phyloP scores from a whole-genome alignment of 192 early-diverging fungal species.

The Gamsiella multidivaricata region DNA sequence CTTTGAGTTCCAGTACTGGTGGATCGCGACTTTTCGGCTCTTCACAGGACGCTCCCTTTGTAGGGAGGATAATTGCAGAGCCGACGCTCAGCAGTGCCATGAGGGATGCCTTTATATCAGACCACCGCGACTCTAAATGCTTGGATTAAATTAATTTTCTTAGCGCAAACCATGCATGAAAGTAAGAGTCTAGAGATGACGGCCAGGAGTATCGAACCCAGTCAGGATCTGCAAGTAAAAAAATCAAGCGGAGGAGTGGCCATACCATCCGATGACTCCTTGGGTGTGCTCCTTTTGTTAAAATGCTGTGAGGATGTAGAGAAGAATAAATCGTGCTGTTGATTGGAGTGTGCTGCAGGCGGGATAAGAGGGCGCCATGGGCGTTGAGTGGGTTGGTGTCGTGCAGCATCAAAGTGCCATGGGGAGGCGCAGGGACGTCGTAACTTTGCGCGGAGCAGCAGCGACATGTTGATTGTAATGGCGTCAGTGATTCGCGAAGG shows the following conservation, averaged over 20 bases:
- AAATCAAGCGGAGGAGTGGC: not conserved
- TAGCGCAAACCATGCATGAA: not conserved
- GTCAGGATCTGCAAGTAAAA: not conserved
- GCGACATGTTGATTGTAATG: slow-evolving; percentile 10
- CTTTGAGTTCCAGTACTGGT: slow-evolving; percentile 30
- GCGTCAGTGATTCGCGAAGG: not conserved
- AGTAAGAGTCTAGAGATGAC: not conserved
- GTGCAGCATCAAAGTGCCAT: not conserved
- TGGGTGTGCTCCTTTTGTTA: not conserved
- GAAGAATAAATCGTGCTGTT: not conserved
- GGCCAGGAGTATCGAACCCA: too few species aligned
- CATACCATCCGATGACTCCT: slow-evolving; percentile 8
- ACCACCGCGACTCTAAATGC: slow-evolving; percentile 42
- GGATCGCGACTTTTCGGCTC: slow-evolving; percentile 7
- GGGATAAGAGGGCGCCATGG: not conserved
- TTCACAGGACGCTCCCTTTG: slow-evolving; percentile 16
- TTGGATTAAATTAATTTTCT: not conserved
- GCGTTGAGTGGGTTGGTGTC: not conserved
- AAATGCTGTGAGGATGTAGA: not conserved
- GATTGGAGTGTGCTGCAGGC: not conserved
- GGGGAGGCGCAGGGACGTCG: not conserved
- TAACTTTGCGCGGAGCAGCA: slow-evolving; percentile 12
- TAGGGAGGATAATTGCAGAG: slow-evolving; percentile 25
- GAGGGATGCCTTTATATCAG: slow-evolving; percentile 31
- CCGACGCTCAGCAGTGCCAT: slow-evolving; percentile 17